Conservation (phyloP, 2,329 filamentous ascomycete species). For the Xylariaceae sp. region DNA sequence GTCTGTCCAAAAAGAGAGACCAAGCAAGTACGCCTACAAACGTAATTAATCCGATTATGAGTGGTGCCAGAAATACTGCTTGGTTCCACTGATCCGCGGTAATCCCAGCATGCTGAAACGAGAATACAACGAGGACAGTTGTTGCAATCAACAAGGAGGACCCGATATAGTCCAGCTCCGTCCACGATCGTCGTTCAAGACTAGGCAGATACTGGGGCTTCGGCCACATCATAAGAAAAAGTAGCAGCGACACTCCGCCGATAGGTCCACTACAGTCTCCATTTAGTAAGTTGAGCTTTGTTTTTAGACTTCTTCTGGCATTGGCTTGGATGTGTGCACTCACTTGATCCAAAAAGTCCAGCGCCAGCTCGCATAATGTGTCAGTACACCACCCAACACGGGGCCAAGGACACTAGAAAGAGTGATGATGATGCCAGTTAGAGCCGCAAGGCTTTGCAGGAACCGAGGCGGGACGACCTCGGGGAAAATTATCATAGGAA, state of each 20-base stretch:
- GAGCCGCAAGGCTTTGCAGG: conserved; percentile 41
- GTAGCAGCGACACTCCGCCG: conserved; percentile 41
- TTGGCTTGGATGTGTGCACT: conserved; percentile 21
- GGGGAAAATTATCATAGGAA: conserved; percentile 53
- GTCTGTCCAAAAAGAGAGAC: conserved; percentile 34
- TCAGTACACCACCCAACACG: conserved; percentile 48
- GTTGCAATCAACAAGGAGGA: conserved; percentile 51
- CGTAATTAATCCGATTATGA: conserved; percentile 37
- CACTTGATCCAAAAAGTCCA: conserved; percentile 60
- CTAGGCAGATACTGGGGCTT: conserved; percentile 37
- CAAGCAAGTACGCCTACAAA: conserved; percentile 40
- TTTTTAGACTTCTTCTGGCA: not conserved
- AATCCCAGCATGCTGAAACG: conserved; percentile 50
- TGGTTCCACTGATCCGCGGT: conserved; percentile 39
- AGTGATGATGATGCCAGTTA: conserved; percentile 48
- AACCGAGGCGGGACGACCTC: conserved; percentile 44
- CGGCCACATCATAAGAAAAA: conserved; percentile 52
- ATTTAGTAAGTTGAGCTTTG: conserved; percentile 23
- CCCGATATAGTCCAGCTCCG: conserved; percentile 50
- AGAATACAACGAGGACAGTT: conserved; percentile 53
- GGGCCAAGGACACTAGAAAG: conserved; percentile 49
- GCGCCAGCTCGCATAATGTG: conserved; percentile 47
- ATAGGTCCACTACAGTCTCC: conserved; percentile 45
- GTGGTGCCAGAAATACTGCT: conserved; percentile 41
- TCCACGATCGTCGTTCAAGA: conserved; percentile 41